Base-by-base conservation (phyloP, 192 early-diverging fungal genomes). In the Coemansia sp. region DNA sequence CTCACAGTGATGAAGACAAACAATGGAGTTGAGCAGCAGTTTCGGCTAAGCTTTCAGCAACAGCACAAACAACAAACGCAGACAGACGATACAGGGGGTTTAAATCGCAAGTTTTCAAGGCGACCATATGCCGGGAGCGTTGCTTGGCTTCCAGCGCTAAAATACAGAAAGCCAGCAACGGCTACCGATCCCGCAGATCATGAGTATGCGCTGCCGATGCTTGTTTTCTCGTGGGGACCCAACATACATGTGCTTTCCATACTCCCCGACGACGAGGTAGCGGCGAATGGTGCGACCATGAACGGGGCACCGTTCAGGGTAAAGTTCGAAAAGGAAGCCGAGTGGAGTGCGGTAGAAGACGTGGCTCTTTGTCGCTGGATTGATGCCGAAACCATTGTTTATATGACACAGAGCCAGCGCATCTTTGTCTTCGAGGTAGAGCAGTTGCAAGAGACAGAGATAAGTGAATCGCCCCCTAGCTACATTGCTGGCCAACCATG, bases 361-460 rank as follows among this genome's bases (percentile, higher is more conserved):
- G 76, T 84, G 37, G 81, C 75, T 19, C 59, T 68, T 16, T 84
- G 75, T 48, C 76, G 74, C n/a, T 84, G 76, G 76, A 66, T 84
- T 12, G 76, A 78, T 7, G n/a, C 70, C 19, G 70, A 67, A 5
- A 50, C 53, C 9, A 39, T 84, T 19, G 20, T 84, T 14, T 79
- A 71, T 45, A 77, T 84, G 75, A 78, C 81, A 7, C 75, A 50
- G 37, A 79, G 70, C 61, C 81, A 84, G 64, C 73, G 65, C 6
- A 57, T 84, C 12, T 84, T 83, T 75, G 81, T 76, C n/a, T 61
- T 79, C 41, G 81, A 84, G 46, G 61, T 54, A 5, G 54, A 49
- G 19, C 69, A 70, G 45, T 25, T 46, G 41, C 81, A 75, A 25
- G 76, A 76, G 32, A 75, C 79, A 1, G 70, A 72, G 61, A 54